These are phyloP conservation scores for Metschnikowia colocasiae DNA, from an alignment of 805 yeast genomes.

Conservation along the genomic window DNA sequence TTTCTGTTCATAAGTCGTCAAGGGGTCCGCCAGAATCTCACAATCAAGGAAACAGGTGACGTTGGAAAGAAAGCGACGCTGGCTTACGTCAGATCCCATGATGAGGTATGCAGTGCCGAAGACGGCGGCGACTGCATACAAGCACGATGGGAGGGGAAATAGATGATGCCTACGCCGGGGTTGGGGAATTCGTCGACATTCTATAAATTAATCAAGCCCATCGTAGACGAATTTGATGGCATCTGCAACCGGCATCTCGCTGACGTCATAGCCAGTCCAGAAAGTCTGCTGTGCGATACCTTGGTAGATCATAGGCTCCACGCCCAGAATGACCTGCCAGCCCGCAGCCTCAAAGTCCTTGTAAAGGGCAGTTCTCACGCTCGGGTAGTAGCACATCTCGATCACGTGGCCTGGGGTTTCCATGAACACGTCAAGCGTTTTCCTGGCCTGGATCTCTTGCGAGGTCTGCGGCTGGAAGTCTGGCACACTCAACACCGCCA, in stretches of 20 bases:
- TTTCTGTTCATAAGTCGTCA: neutral
- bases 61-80: neutral
- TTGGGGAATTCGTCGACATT: too few species aligned
- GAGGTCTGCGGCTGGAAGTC: constrained; percentile 24
- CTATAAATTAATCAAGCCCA: neutral
- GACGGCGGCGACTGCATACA: neutral
- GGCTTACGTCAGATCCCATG: neutral
- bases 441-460: constrained; percentile 24
- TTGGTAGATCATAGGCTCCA: constrained; percentile 31
- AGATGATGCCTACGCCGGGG: too few species aligned
- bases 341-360: constrained; percentile 20
- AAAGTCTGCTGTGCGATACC: constrained; percentile 29
- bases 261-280: constrained; percentile 28
- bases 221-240: constrained; percentile 20
- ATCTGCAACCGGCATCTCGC: constrained; percentile 24
- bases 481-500: constrained; percentile 30
- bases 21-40: neutral
- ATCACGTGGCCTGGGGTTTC: constrained; percentile 25
- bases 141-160: too few species aligned
- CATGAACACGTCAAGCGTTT: constrained; percentile 26
- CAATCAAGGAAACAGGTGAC: neutral
- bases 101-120: neutral
- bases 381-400: constrained; percentile 36
- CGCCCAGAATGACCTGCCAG: constrained; percentile 31
- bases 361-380: constrained; percentile 23